Evolutionary conservation across 139 green algal species (phyloP), one percentile per base, ranked within the genome.

Genomic region (Chlamydomonas eustigma): DNA sequence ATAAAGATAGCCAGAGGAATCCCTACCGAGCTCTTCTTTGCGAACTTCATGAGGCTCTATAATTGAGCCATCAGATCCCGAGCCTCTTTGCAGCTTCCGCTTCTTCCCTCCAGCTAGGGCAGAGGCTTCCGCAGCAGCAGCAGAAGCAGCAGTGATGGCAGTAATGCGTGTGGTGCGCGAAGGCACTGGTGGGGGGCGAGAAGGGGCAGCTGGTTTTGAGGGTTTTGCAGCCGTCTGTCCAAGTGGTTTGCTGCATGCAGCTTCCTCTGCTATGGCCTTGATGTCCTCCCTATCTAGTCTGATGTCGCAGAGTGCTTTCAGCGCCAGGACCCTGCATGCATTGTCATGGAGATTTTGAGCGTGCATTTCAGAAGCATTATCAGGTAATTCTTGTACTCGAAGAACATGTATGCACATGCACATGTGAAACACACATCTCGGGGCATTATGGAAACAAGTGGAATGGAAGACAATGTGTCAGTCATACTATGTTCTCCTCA

Each of bases 261-360:
- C 35, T 8, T 4, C 66, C 8, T 74, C 66, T 22, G 31, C 66
- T 5, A 74, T 35, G 8, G 18, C 12, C 12, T 22, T 28, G 24
- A 74, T 44, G 28, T 74, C 66, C 33, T 74, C 66, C 35, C 66
- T 51, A 24, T 74, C 66, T 44, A 74, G 66, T 5, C 66, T 8
- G 35, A 74, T 50, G 35, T 74, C 66, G 35, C 66, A 74, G 6
- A 74, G 35, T 18, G 32, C 32, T 35, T 74, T 74, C 8, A 74
- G 28, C 8, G 32, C 66, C 32, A 50, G 4, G 8, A 74, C 44
- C 44, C 44, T 58, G 18, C 12, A 18, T 28, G 44, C 44, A 58
- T 58, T 58, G 12, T 12, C 44, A 58, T n/a, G n/a, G n/a, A n/a
- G n/a, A n/a, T n/a, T n/a, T n/a, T n/a, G n/a, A n/a, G n/a, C n/a